Conservation (phyloP, 2,329 filamentous ascomycete genomes). For the Trichoderma sp. region DNA sequence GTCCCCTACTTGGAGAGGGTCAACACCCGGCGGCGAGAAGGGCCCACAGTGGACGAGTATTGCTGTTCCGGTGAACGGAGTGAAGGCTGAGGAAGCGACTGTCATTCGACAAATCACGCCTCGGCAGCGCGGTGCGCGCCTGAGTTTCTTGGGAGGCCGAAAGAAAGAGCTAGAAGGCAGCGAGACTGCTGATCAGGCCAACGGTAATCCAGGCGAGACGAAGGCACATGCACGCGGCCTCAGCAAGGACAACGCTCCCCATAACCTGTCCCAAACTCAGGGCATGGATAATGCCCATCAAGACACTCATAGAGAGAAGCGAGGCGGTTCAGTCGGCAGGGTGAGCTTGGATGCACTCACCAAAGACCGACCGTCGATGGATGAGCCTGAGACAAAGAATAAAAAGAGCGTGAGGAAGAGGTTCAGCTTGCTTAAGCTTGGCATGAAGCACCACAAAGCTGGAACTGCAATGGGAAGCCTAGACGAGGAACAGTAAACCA, state of each 20-base stretch:
- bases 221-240: slow-evolving; percentile 36
- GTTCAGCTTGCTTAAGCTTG: slow-evolving; percentile 74
- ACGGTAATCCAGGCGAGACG: slow-evolving; percentile 35
- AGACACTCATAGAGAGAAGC: slow-evolving; percentile 26
- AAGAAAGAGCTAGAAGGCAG: slow-evolving; percentile 43
- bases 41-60: slow-evolving; percentile 37
- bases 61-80: slow-evolving; percentile 37
- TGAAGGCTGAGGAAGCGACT: slow-evolving; percentile 51
- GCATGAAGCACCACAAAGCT: slow-evolving; percentile 65
- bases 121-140: slow-evolving; percentile 53
- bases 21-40: slow-evolving; percentile 47
- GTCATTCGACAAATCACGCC: slow-evolving; percentile 53
- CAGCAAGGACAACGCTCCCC: slow-evolving; percentile 34
- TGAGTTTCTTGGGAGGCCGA: slow-evolving; percentile 59
- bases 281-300: slow-evolving; percentile 33
- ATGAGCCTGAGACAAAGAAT: slow-evolving; percentile 42
- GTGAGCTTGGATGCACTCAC: slow-evolving; percentile 34
- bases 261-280: slow-evolving; percentile 49
- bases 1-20: slow-evolving; percentile 51
- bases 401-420: slow-evolving; percentile 73
- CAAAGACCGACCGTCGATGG: slow-evolving; percentile 29
- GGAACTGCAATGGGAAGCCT: slow-evolving; percentile 55
- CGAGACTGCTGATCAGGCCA: slow-evolving; percentile 32
- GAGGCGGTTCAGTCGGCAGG: slow-evolving; percentile 30
- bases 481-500: slow-evolving; percentile 51